phyloP scores from a whole-genome alignment of 2,329 filamentous ascomycete species.

The Xylaria sp. region DNA sequence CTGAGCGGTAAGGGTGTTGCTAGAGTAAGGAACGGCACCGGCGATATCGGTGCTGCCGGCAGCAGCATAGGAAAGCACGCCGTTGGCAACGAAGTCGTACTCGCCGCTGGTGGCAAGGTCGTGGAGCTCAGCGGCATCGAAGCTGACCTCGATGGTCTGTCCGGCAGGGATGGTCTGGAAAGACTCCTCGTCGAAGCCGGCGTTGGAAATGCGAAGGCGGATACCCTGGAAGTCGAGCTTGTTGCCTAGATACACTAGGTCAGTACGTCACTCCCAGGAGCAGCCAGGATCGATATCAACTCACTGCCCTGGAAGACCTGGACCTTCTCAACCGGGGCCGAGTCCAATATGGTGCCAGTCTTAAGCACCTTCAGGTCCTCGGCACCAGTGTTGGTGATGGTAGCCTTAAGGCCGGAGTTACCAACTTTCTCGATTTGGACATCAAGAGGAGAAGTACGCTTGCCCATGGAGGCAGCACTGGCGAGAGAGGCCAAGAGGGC shows the following conservation, averaged over 20 bases:
- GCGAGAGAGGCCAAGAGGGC: slow-evolving; percentile 51
- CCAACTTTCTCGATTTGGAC: slow-evolving; percentile 59
- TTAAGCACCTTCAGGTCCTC: slow-evolving; percentile 62
- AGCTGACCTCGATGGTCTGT: slow-evolving; percentile 61
- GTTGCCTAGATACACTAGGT: slow-evolving; percentile 23
- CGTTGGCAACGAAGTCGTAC: slow-evolving; percentile 65
- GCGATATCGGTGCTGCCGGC: slow-evolving; percentile 62
- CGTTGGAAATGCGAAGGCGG: slow-evolving; percentile 59
- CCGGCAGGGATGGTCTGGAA: slow-evolving; percentile 62
- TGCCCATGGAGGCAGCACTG: slow-evolving; percentile 50
- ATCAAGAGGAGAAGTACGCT: slow-evolving; percentile 55
- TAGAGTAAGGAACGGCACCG: slow-evolving; percentile 65
- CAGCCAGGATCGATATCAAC: slow-evolving; percentile 39
- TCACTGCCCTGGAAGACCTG: slow-evolving; percentile 59
- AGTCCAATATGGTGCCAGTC: slow-evolving; percentile 64
- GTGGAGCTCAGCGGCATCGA: slow-evolving; percentile 66
- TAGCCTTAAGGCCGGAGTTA: slow-evolving; percentile 64
- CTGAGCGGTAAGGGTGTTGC: slow-evolving; percentile 66
- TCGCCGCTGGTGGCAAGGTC: slow-evolving; percentile 62
- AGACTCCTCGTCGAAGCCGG: slow-evolving; percentile 56
- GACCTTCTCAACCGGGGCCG: slow-evolving; percentile 63
- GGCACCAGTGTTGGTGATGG: slow-evolving; percentile 63
- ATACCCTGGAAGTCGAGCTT: slow-evolving; percentile 56
- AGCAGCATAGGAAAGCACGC: slow-evolving; percentile 65
- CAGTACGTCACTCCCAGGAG: not conserved